These are phyloP conservation scores for Xylariales sp. DNA, from an alignment of 2,329 filamentous ascomycete genomes.

Conservation along the genomic window DNA sequence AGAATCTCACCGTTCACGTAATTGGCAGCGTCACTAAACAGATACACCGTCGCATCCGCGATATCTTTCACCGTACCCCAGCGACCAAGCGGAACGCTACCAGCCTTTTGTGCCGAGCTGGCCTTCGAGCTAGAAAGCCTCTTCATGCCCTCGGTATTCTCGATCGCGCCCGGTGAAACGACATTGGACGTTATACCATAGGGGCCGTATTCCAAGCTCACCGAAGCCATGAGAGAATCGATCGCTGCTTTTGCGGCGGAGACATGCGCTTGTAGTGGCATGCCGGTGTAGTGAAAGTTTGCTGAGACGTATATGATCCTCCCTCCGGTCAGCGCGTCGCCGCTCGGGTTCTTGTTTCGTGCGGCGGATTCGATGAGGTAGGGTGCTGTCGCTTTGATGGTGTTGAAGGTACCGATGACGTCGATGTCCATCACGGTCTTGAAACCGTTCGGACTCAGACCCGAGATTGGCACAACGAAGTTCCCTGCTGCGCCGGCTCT, in stretches of 20 bases:
- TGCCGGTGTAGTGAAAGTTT: slow-evolving; percentile 84
- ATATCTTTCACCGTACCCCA: slow-evolving; percentile 82
- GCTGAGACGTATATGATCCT: slow-evolving; percentile 88
- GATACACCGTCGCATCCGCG: slow-evolving; percentile 83
- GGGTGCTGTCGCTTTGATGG: slow-evolving; percentile 84
- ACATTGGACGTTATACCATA: slow-evolving; percentile 83
- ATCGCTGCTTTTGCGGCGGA: slow-evolving; percentile 86
- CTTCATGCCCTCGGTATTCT: slow-evolving; percentile 75
- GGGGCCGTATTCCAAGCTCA: slow-evolving; percentile 87
- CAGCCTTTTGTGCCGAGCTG: slow-evolving; percentile 29
- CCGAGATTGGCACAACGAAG: slow-evolving; percentile 81
- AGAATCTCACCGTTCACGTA: slow-evolving; percentile 81
- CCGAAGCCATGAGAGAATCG: slow-evolving; percentile 74
- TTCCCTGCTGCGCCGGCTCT: slow-evolving; percentile 94
- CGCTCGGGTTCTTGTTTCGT: slow-evolving; percentile 53
- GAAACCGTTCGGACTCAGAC: slow-evolving; percentile 84
- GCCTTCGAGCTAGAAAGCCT: slow-evolving; percentile 45
- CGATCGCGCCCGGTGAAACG: slow-evolving; percentile 82
- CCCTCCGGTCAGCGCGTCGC: slow-evolving; percentile 66
- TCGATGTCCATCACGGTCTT: slow-evolving; percentile 96
- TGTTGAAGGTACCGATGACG: slow-evolving; percentile 89
- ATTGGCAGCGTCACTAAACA: slow-evolving; percentile 81
- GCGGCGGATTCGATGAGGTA: slow-evolving; percentile 72
- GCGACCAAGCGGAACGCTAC: slow-evolving; percentile 65
- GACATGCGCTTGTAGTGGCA: slow-evolving; percentile 85